A percentile compares a stretch with the other conserved stretches of the same genome.
These are phyloP conservation scores for Suhomyces bribrorum DNA, from an alignment of 1,139 yeast genomes.

Conservation along the genomic window DNA sequence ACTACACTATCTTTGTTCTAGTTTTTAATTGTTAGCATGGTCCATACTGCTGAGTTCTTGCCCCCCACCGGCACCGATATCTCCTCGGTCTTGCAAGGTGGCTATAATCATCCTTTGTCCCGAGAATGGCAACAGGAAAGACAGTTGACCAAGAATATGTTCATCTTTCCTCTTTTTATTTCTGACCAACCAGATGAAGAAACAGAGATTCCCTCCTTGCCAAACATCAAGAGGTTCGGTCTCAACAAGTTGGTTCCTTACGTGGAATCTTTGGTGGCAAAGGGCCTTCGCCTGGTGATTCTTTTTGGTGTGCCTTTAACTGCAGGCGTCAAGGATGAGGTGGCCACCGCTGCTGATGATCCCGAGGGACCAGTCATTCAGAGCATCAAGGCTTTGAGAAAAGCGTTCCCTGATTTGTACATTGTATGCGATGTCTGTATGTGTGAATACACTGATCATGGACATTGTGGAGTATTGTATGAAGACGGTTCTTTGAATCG, in stretches of 20 bases:
- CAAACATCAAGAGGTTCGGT: slow-evolving; percentile 88
- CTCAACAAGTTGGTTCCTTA: slow-evolving; percentile 75
- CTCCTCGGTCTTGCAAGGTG: slow-evolving; percentile 87
- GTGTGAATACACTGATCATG: slow-evolving; percentile 95
- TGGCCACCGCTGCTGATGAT: slow-evolving; percentile 92
- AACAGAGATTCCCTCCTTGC: slow-evolving; percentile 69
- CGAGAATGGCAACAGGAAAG: slow-evolving; percentile 91
- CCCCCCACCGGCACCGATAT: slow-evolving; percentile 59
- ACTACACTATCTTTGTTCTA: neutral
- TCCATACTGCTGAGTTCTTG: slow-evolving; percentile 69
- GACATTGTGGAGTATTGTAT: slow-evolving; percentile 90
- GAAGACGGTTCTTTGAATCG: slow-evolving; percentile 86
- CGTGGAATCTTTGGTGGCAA: slow-evolving; percentile 65
- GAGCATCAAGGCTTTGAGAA: slow-evolving; percentile 65
- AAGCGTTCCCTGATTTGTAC: slow-evolving; percentile 75
- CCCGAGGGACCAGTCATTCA: slow-evolving; percentile 93
- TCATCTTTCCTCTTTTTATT: slow-evolving; percentile 88
- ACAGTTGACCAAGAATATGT: slow-evolving; percentile 82
- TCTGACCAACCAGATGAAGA: slow-evolving; percentile 84
- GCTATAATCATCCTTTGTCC: slow-evolving; percentile 86
- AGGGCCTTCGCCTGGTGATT: slow-evolving; percentile 84
- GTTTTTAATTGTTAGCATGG: slow-evolving; percentile 26
- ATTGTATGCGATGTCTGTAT: slow-evolving; percentile 94
- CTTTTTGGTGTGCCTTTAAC: slow-evolving; percentile 88
- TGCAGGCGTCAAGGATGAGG: slow-evolving; percentile 71